Conservation (phyloP, 345 rosid genomes). For the Abelmoschus esculentus region DNA sequence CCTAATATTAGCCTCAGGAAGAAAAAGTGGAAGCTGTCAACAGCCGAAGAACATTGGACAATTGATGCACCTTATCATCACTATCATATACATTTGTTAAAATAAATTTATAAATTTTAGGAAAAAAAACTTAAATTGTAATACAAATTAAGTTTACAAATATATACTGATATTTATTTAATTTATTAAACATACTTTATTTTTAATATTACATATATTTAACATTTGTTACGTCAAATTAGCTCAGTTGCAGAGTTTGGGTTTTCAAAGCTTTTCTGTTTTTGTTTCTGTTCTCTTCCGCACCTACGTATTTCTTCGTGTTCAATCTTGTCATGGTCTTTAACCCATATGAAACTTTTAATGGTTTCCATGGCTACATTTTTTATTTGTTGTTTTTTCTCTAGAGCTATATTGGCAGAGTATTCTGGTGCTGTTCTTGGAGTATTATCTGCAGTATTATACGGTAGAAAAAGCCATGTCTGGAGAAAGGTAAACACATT, state of each 20-base stretch:
- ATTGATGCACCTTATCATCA: background rate
- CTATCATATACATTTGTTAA: background rate
- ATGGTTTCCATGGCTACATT: background rate
- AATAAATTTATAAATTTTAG: too few relatives aligned
- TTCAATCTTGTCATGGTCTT: background rate
- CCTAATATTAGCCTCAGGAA: background rate
- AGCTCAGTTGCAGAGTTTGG: too few relatives aligned
- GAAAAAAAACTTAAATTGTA: too few relatives aligned
- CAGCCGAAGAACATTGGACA: background rate
- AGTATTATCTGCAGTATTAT: slow-evolving; percentile 80
- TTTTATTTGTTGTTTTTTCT: slow-evolving; percentile 12
- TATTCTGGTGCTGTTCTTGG: slow-evolving; percentile 99
- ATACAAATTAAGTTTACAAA: background rate
- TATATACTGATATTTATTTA: background rate
- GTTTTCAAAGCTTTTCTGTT: too few relatives aligned
- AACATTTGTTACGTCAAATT: too few relatives aligned
- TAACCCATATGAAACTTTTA: background rate
- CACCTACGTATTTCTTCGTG: background rate
- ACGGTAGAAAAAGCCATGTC: slow-evolving; percentile 62
- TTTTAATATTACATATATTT: too few relatives aligned
- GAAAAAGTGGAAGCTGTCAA: background rate
- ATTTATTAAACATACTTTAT: too few relatives aligned
- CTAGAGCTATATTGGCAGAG: slow-evolving; percentile 83
- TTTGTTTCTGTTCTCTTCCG: too few relatives aligned
- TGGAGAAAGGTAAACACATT: slow-evolving; percentile 75